phyloP scores from a whole-genome alignment of 805 yeast species.

The Phaffomyces thermotolerans region DNA sequence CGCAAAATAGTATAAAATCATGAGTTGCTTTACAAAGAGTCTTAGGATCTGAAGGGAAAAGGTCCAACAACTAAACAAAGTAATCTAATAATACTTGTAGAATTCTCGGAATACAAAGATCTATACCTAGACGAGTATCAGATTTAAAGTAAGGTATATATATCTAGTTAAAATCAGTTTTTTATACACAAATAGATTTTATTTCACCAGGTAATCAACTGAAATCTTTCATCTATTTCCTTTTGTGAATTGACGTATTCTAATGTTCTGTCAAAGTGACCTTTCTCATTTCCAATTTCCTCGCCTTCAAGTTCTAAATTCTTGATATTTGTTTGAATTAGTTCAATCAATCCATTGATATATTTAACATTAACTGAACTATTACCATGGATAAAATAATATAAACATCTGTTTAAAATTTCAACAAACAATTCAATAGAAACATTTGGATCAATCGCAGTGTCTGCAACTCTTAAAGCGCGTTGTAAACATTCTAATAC shows the following conservation, averaged over 20 bases:
- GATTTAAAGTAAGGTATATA: no score
- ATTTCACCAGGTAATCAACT: conserved; percentile 33
- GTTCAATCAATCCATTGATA: conserved; percentile 78
- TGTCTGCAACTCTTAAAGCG: conserved; percentile 83
- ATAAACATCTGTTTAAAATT: conserved; percentile 77
- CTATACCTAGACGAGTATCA: no score
- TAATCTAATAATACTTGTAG: no score
- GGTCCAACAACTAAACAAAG: no score
- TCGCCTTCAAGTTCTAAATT: conserved; percentile 14
- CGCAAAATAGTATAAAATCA: no score
- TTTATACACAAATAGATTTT: no score
- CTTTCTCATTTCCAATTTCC: conserved; percentile 21
- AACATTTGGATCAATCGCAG: conserved; percentile 75
- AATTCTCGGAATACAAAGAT: no score
- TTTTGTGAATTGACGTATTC: conserved; percentile 63
- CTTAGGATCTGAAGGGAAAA: no score
- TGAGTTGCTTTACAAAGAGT: no score
- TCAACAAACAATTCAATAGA: conserved; percentile 83
- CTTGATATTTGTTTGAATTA: conserved; percentile 58
- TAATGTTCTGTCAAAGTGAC: conserved; percentile 67
- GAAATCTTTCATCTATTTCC: conserved; percentile 62
- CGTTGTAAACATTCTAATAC: conserved; percentile 89
- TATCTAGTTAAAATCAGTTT: no score
- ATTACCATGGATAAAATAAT: conserved; percentile 79
- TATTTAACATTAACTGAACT: conserved; percentile 61